These are phyloP conservation scores for Zymoseptoria crescenta DNA, from an alignment of 2,329 filamentous ascomycete species.

Conservation along the genomic window DNA sequence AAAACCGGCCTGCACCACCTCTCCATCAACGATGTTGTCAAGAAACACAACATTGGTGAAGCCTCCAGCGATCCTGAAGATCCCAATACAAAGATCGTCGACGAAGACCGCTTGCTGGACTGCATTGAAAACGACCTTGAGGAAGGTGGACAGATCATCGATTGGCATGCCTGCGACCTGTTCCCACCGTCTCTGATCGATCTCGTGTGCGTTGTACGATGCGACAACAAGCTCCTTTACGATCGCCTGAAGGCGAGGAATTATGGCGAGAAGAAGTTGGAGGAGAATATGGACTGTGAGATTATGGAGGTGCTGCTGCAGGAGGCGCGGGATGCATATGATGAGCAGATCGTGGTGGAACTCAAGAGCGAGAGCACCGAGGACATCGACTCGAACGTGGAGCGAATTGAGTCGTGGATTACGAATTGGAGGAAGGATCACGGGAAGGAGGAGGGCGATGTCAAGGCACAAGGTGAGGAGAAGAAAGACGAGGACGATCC, in stretches of 20 bases:
- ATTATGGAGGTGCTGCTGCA: constrained; percentile 94
- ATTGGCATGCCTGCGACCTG: constrained; percentile 96
- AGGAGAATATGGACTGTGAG: constrained; percentile 94
- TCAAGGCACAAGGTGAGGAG: constrained; percentile 17
- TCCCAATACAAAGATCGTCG: constrained; percentile 81
- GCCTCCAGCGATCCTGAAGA: constrained; percentile 67
- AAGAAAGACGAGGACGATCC: constrained; percentile 30
- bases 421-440: constrained; percentile 71
- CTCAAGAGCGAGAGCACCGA: constrained; percentile 72
- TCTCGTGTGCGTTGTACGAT: constrained; percentile 82
- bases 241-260: constrained; percentile 72
- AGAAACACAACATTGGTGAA: constrained; percentile 79
- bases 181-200: constrained; percentile 94
- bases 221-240: constrained; percentile 71
- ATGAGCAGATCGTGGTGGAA: constrained; percentile 81
- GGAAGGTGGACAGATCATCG: constrained; percentile 77
- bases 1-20: constrained; percentile 72
- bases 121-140: constrained; percentile 75
- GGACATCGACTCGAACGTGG: constrained; percentile 83
- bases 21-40: constrained; percentile 84
- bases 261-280: constrained; percentile 78
- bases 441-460: constrained; percentile 26
- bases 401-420: constrained; percentile 75
- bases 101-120: constrained; percentile 89
- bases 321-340: constrained; percentile 81